Evolutionary conservation across 75 land plant genomes (phyloP).

Genomic region (Cupressus sempervirens): DNA sequence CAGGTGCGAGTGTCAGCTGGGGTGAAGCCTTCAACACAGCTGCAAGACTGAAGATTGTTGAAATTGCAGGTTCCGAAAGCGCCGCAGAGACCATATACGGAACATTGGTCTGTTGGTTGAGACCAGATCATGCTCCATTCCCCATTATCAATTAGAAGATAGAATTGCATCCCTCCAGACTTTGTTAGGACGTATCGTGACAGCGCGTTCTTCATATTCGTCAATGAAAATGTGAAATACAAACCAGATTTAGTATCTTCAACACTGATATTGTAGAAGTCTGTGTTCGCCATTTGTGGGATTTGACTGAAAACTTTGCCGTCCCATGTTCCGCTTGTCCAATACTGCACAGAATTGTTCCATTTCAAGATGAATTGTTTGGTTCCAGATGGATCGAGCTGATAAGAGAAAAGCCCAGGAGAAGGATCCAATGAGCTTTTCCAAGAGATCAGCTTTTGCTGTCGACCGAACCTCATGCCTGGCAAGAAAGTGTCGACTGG

Average conservation of each 20-base stretch:
- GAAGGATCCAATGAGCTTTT: conserved; percentile 6
- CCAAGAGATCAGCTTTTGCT: conserved; percentile 30
- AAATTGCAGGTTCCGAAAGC: conserved; percentile 12
- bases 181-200: neutral
- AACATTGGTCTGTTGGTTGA: neutral
- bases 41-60: neutral
- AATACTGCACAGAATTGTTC: conserved; percentile 19
- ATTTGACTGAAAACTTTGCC: neutral
- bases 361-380: conserved; percentile 9
- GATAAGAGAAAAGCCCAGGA: conserved; percentile 11
- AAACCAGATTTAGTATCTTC: neutral
- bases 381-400: conserved; percentile 8
- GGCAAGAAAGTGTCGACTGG: conserved; percentile 56
- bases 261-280: neutral
- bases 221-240: neutral
- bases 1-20: conserved; percentile 18
- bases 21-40: conserved; percentile 31
- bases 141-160: neutral
- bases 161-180: neutral
- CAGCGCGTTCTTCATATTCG: no score
- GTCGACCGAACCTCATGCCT: conserved; percentile 38
- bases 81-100: conserved; percentile 22
- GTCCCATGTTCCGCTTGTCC: conserved; percentile 23
- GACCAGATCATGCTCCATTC: neutral
- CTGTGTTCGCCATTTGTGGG: neutral